Percentiles rank a stretch among this genome's conserved stretches.
phyloP scores from a whole-genome alignment of 2,329 filamentous ascomycete species.

The Alternaria sp. region DNA sequence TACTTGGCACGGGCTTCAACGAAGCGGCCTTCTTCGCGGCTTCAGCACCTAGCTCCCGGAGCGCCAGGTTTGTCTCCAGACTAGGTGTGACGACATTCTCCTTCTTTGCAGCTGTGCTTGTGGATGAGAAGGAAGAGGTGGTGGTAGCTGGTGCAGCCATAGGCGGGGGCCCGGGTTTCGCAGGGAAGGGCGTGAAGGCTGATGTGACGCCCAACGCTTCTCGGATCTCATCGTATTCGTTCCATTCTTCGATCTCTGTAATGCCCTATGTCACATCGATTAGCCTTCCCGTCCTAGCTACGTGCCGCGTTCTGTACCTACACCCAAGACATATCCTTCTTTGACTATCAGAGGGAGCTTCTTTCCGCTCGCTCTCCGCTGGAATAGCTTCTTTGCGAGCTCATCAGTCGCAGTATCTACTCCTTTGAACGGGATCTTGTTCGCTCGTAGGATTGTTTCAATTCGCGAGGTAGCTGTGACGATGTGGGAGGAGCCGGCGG shows the following conservation, averaged over 20 bases:
- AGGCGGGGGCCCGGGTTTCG: slow-evolving; percentile 30
- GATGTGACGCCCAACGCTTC: slow-evolving; percentile 72
- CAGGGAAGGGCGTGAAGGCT: slow-evolving; percentile 43
- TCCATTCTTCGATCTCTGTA: slow-evolving; percentile 97
- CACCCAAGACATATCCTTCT: slow-evolving; percentile 83
- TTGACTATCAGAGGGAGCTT: slow-evolving; percentile 92
- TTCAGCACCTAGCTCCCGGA: slow-evolving; percentile 48
- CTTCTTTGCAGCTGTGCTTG: slow-evolving; percentile 28
- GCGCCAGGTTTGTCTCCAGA: slow-evolving; percentile 46
- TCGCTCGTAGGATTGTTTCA: slow-evolving; percentile 94
- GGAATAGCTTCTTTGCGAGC: slow-evolving; percentile 87
- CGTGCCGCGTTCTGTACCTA: slow-evolving; percentile 59
- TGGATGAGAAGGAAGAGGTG: slow-evolving; percentile 16
- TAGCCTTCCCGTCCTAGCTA: slow-evolving; percentile 2
- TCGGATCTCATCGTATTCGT: slow-evolving; percentile 95
- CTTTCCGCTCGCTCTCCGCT: slow-evolving; percentile 80
- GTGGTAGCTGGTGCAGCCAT: slow-evolving; percentile 9
- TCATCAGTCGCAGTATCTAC: slow-evolving; percentile 92
- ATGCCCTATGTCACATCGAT: slow-evolving; percentile 70
- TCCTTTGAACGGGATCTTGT: slow-evolving; percentile 91
- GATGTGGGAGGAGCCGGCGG: slow-evolving; percentile 93
- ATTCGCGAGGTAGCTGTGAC: slow-evolving; percentile 94
- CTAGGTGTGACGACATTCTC: slow-evolving; percentile 34
- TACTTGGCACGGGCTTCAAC: slow-evolving; percentile 44
- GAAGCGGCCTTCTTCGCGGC: slow-evolving; percentile 48